Percentiles rank a stretch among this genome's conserved stretches.
phyloP scores from a whole-genome alignment of 495 filamentous ascomycete genomes.

The Jackrogersella multiformis region DNA sequence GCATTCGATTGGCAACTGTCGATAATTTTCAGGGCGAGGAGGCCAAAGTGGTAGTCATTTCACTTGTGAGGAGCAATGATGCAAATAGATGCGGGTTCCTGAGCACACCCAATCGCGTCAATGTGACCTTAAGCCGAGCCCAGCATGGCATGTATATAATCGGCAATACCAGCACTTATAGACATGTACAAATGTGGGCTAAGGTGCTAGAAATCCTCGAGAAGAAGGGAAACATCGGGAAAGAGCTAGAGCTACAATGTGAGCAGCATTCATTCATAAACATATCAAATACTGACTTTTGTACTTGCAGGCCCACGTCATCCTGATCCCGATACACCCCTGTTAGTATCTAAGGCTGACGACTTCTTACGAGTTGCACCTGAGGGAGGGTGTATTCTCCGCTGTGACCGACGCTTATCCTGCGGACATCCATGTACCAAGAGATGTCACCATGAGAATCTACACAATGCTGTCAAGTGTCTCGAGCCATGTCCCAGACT shows the following conservation, averaged over 20 bases:
- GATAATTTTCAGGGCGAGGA: conserved; percentile 90
- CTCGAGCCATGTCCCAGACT: conserved; percentile 67
- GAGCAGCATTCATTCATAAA: neutral
- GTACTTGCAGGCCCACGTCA: conserved; percentile 62
- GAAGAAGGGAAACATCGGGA: conserved; percentile 61
- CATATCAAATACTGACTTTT: conserved; percentile 4
- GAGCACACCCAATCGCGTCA: conserved; percentile 79
- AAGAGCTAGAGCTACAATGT: conserved; percentile 67
- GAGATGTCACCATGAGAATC: conserved; percentile 72
- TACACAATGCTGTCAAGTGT: conserved; percentile 72
- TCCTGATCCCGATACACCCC: conserved; percentile 64
- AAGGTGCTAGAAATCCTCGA: conserved; percentile 67
- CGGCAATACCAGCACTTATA: conserved; percentile 70
- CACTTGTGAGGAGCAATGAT: conserved; percentile 77
- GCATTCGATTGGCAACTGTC: conserved; percentile 78
- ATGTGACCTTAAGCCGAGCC: conserved; percentile 78
- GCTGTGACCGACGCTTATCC: conserved; percentile 66
- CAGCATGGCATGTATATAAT: conserved; percentile 88
- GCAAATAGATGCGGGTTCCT: conserved; percentile 75
- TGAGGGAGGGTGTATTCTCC: conserved; percentile 74
- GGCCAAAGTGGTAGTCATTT: conserved; percentile 83
- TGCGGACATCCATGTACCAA: conserved; percentile 78
- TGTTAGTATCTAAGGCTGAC: conserved; percentile 66
- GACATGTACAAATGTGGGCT: conserved; percentile 72
- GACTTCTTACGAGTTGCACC: conserved; percentile 70